phyloP scores from a whole-genome alignment of 495 filamentous ascomycete genomes.

The Penicillium silybi region DNA sequence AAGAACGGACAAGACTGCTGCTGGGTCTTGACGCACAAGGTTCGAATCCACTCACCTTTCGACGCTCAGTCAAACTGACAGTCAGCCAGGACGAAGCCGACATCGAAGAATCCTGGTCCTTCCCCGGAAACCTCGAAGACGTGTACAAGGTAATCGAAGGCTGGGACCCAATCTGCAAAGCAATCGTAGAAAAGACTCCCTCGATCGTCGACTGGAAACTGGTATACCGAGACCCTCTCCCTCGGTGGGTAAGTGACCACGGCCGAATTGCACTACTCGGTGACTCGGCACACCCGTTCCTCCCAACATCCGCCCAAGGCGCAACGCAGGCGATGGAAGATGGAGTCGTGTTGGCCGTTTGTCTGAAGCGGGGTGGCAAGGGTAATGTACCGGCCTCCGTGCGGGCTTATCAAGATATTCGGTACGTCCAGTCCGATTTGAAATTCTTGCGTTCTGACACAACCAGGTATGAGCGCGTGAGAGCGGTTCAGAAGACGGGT shows the following conservation, averaged over 20 bases:
- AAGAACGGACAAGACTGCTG: conserved; percentile 57
- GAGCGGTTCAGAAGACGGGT: conserved; percentile 52
- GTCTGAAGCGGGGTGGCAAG: conserved; percentile 52
- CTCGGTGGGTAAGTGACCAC: conserved; percentile 58
- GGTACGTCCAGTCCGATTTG: conserved; percentile 7
- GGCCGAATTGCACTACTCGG: conserved; percentile 61
- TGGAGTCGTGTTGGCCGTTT: conserved; percentile 61
- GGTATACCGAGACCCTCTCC: conserved; percentile 64
- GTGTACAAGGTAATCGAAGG: conserved; percentile 50
- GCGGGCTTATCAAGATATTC: conserved; percentile 45
- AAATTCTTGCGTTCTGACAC: too few species aligned
- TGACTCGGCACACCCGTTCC: conserved; percentile 70
- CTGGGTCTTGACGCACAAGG: conserved; percentile 66
- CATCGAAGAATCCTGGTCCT: conserved; percentile 33
- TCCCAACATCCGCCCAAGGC: conserved; percentile 69
- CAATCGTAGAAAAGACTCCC: conserved; percentile 57
- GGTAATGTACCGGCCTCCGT: conserved; percentile 40
- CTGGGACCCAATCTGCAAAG: conserved; percentile 61
- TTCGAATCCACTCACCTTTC: background rate
- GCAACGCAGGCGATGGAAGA: conserved; percentile 73
- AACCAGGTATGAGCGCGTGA: conserved; percentile 46
- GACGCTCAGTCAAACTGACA: too few species aligned
- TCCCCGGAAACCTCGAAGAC: conserved; percentile 55
- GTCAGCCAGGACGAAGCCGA: conserved; percentile 43
- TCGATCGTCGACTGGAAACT: conserved; percentile 68